phyloP scores from a whole-genome alignment of 176 grass and related monocot species.

The Oryza officinalis region DNA sequence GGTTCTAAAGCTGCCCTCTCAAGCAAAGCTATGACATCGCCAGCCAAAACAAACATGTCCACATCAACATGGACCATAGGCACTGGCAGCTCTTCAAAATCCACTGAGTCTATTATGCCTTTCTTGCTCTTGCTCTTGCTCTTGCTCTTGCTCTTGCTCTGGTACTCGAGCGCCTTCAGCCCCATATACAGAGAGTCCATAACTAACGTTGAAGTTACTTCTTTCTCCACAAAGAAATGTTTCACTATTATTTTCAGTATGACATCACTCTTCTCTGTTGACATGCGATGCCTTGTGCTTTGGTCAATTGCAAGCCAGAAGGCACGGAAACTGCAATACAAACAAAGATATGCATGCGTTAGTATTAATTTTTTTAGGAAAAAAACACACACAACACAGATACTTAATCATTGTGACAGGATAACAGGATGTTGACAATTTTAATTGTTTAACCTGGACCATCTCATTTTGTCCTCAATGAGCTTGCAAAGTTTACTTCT shows the following conservation, averaged over 20 bases:
- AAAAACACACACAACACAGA: not conserved
- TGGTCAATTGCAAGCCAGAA: slow-evolving; percentile 81
- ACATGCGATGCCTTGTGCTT: slow-evolving; percentile 54
- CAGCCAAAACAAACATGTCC: slow-evolving; percentile 84
- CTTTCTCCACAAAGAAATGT: slow-evolving; percentile 86
- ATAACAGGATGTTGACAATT: not conserved
- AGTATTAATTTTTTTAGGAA: not conserved
- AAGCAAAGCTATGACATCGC: slow-evolving; percentile 77
- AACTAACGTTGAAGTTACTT: slow-evolving; percentile 84
- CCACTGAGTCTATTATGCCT: slow-evolving; percentile 50
- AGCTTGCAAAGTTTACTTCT: slow-evolving; percentile 71
- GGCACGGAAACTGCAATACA: slow-evolving; percentile 70
- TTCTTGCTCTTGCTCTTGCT: slow-evolving; percentile 60
- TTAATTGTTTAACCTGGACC: slow-evolving; percentile 72
- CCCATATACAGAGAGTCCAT: slow-evolving; percentile 86
- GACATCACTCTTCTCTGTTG: slow-evolving; percentile 66
- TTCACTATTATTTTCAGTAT: slow-evolving; percentile 82
- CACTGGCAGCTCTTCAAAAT: slow-evolving; percentile 55
- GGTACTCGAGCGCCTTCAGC: slow-evolving; percentile 65
- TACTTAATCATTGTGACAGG: not conserved
- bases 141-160: slow-evolving; percentile 59
- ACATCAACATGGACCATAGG: slow-evolving; percentile 71
- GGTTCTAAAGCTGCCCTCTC: slow-evolving; percentile 70
- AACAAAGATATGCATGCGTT: slow-evolving; percentile 35
- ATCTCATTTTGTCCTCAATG: slow-evolving; percentile 78